phyloP scores from a whole-genome alignment of 2,329 filamentous ascomycete genomes.

The Chaetomiaceae sp. region DNA sequence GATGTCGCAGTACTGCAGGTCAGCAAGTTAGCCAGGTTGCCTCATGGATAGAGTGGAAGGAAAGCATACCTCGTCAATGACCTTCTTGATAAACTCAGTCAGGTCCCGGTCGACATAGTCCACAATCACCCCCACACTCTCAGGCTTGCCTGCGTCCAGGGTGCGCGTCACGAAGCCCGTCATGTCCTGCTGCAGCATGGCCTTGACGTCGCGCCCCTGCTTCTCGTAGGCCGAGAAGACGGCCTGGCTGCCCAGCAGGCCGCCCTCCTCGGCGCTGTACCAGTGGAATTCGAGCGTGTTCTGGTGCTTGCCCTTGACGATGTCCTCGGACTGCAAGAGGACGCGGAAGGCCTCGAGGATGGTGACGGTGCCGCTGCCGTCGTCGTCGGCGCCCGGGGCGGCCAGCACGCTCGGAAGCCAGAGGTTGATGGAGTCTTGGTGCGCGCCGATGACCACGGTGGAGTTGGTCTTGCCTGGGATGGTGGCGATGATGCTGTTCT shows the following conservation, averaged over 20 bases:
- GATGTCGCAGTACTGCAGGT: constrained; percentile 72
- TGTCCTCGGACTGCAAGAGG: constrained; percentile 66
- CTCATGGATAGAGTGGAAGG: background rate
- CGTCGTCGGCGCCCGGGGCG: constrained; percentile 92
- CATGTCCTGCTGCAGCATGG: constrained; percentile 99
- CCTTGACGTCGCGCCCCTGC: constrained; percentile 71
- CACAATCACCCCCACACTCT: constrained; percentile 87
- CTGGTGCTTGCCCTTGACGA: constrained; percentile 64
- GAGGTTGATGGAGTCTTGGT: constrained; percentile 93
- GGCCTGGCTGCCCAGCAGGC: constrained; percentile 80
- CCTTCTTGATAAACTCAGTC: constrained; percentile 84
- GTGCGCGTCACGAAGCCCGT: constrained; percentile 84
- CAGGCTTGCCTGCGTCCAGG: constrained; percentile 72
- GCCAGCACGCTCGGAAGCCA: constrained; percentile 79
- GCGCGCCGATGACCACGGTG: constrained; percentile 84
- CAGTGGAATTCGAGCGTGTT: constrained; percentile 97
- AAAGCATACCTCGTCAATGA: constrained; percentile 61
- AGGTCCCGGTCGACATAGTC: constrained; percentile 82
- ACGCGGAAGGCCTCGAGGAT: constrained; percentile 88
- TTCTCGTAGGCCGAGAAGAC: constrained; percentile 81
- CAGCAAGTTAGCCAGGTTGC: background rate
- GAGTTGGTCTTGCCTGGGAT: constrained; percentile 82
- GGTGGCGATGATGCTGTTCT: constrained; percentile 85
- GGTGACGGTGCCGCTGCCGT: constrained; percentile 88
- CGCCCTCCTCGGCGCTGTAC: constrained; percentile 89